A percentile compares a stretch with the other conserved stretches of the same genome.
These are phyloP conservation scores for Penicillium sp. DNA, from an alignment of 2,329 filamentous ascomycete species.

Conservation along the genomic window DNA sequence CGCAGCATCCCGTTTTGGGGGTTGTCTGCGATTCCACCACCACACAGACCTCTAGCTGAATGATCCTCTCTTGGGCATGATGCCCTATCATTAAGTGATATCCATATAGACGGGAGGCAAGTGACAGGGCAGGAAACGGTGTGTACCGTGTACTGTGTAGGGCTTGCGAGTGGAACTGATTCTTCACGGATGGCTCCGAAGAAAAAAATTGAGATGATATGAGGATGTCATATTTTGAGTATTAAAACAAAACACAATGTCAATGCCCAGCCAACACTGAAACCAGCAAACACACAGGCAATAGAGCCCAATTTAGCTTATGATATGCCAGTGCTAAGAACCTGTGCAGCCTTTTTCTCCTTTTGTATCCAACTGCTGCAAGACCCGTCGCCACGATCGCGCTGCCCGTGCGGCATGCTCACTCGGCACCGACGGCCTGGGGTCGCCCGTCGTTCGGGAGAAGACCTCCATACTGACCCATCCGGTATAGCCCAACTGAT, in stretches of 20 bases:
- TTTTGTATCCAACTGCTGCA: slow-evolving; percentile 13
- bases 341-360: not conserved
- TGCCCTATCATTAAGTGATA: not conserved
- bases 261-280: not conserved
- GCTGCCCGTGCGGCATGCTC: slow-evolving; percentile 54
- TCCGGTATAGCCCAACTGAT: slow-evolving; percentile 62
- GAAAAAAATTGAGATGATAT: no score
- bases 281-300: not conserved
- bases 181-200: not conserved
- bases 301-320: no score
- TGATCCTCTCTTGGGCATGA: not conserved
- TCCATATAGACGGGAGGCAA: not conserved
- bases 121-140: slow-evolving; percentile 4
- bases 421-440: slow-evolving; percentile 55
- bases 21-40: not conserved
- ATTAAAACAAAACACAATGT: no score
- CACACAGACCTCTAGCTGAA: not conserved
- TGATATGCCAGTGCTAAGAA: no score
- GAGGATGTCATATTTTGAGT: no score
- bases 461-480: slow-evolving; percentile 74
- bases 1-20: slow-evolving; percentile 23
- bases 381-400: slow-evolving; percentile 21
- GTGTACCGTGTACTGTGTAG: not conserved
- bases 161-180: not conserved
- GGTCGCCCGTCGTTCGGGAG: slow-evolving; percentile 57